A percentile compares a stretch with the other conserved stretches of the same genome.
Evolutionary conservation across 208 protist species (phyloP).

Genomic region (Trypanosoma mega): DNA sequence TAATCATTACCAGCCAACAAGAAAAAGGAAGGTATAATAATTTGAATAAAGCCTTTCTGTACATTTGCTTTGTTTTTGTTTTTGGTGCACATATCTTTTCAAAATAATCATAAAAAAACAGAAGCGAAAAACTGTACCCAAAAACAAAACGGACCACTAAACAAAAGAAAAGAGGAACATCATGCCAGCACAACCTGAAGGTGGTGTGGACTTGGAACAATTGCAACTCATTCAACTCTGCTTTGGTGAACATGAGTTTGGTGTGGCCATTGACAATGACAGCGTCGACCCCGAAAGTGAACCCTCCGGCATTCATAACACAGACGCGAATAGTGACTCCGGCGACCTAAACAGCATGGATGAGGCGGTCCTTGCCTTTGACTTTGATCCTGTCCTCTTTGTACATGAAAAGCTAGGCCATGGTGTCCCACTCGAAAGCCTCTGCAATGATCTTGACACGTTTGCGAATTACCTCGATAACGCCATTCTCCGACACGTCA

Average conservation of each 20-base stretch:
- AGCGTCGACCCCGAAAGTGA: background rate
- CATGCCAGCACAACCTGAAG: background rate
- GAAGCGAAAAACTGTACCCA: background rate
- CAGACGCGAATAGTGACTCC: background rate
- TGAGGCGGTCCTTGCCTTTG: conserved; percentile 5
- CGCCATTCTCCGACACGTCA: conserved; percentile 68
- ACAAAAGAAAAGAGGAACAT: background rate
- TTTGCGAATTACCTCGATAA: conserved; percentile 54
- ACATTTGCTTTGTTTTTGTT: background rate
- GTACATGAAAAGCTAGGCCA: conserved; percentile 66
- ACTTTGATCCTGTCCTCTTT: conserved; percentile 68
- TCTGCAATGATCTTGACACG: conserved; percentile 68
- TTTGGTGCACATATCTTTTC: background rate
- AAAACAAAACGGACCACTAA: background rate
- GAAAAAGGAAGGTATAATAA: background rate
- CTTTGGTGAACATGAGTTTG: conserved; percentile 87
- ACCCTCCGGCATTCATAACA: too few relatives aligned
- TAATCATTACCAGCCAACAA: too few relatives aligned
- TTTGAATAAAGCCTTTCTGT: background rate
- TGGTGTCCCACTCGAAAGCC: conserved; percentile 59
- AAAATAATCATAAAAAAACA: background rate
- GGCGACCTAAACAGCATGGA: background rate
- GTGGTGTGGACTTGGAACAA: conserved; percentile 37
- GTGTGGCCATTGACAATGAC: conserved; percentile 46
- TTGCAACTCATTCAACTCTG: conserved; percentile 83